Base-by-base conservation (phyloP, 768 basidiomycete species). In the Pleurotus platypus region DNA sequence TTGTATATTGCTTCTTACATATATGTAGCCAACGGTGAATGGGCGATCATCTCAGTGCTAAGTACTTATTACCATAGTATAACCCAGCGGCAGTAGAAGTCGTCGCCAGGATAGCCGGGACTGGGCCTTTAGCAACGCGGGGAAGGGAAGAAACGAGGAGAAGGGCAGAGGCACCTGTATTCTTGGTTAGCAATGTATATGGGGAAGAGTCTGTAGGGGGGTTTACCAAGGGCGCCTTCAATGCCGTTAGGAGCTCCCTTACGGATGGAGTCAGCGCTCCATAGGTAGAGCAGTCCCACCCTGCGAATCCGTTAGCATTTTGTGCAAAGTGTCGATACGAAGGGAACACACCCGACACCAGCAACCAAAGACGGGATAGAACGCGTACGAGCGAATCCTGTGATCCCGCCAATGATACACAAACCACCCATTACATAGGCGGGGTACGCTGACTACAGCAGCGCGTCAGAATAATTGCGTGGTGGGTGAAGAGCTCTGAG, bases 301-400 rank as follows among this genome's bases (percentile, higher is more conserved):
- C 90, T 91, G 60, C 11, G 45, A 12, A 55, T 37, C 54, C 18
- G 58, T 37, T 13, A 22, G 12, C 27, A 18, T 11, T 35, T 8
- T 11, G 5, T 26, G 30, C 30, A 9, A 35, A 35, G 30, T 11
- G 11, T 35, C 9, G 37, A 5, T 11, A 18, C 16, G 49, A 18
- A 27, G 12, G 4, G 38, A 27, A 62, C 84, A 43, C 63, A 92
- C 90, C 86, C 78, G 45, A 91, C 80, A 39, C 92, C 92, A 57
- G 92, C 92, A 16, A 93, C 83, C 42, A 94, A 69, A 11, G 92
- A 93, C 5, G 92, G 92, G 27, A 93, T 75, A 30, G 90, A 93
- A 20, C 86, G 81, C 58, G 86, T 89, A 62, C 82, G 77, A 5
- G 75, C 82, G 60, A 83, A 91, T 27, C 89, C 92, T 43, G 85